Evolutionary conservation across 805 yeast species (phyloP), one percentile per base, ranked within the genome.

Genomic region (Zygosaccharomyces lentus): DNA sequence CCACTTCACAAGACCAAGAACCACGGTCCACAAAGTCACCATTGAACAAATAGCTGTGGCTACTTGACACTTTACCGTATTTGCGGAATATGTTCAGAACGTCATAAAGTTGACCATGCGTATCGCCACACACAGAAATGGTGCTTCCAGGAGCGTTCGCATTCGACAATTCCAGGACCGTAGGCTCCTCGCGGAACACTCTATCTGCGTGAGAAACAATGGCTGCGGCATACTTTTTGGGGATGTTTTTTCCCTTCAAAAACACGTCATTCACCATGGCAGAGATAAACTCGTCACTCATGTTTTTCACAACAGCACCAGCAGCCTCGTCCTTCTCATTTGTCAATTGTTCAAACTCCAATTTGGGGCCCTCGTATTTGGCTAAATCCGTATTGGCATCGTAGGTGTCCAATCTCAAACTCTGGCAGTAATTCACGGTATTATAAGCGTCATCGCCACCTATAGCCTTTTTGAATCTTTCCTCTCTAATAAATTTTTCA

Each of bases 11-110:
- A 3, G 97, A 88, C 98, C 99, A 91, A 13, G 96, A 86, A 5
- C 99, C 99, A 60, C 99, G 76, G 65, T 93, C 99, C 3, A 93
- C 99, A 68, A 93, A 91, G 68, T 93, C 99, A 36, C 99, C 99
- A 60, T 93, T 93, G 72, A 93, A 91, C 39, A 93, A 67, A 62
- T 87, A 93, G 4, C 81, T 74, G 62, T 90, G 97, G 1, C 55
- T 44, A 8, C 49, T 38, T 2, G 74, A 70, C 0, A 91, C 95
- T 55, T 73, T 67, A 12, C 98, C 98, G 60, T 81, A 90, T 36
- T 63, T 73, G 27, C 75, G 65, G 66, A 93, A 91, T 43, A 93
- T 74, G 61, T 89, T 84, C 58, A 91, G 67, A 43, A 93, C 81
- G 63, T 93, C 99, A 59, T 78, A 91, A 63, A 85, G 89, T 67